Evolutionary conservation across 257 asterid genomes (phyloP).

Genomic region (Schizonepeta tenuifolia): DNA sequence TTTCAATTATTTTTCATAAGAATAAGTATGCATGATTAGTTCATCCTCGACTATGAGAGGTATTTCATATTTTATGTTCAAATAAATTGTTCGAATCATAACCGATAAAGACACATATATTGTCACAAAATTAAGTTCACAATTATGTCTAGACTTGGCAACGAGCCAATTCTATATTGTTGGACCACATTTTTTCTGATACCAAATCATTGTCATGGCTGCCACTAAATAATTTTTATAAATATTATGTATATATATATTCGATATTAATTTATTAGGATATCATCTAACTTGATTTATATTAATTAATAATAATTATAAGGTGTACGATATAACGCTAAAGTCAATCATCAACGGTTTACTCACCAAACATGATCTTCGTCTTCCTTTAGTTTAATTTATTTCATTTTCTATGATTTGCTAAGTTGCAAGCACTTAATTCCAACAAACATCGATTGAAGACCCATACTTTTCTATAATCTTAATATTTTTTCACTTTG

Average conservation of each 20-base stretch:
- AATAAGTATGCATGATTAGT: no score
- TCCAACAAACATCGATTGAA: no score
- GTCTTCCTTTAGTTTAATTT: no score
- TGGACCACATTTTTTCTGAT: not conserved
- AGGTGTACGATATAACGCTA: not conserved
- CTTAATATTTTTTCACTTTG: no score
- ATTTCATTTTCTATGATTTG: no score
- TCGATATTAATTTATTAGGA: not conserved
- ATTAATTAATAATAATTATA: not conserved
- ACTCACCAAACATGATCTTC: not conserved
- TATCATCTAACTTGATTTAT: not conserved
- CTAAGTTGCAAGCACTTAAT: no score
- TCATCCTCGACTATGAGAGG: not conserved
- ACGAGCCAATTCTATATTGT: not conserved
- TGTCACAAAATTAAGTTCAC: not conserved
- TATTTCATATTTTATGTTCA: not conserved
- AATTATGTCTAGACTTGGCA: not conserved
- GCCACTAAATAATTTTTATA: not conserved
- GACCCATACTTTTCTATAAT: no score
- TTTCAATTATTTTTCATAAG: no score
- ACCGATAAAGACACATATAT: not conserved
- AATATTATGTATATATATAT: no score
- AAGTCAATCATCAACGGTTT: not conserved
- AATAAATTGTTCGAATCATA: not conserved
- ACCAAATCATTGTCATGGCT: constrained; percentile 7